phyloP scores from a whole-genome alignment of 345 rosid species.

The Arabis alpina region DNA sequence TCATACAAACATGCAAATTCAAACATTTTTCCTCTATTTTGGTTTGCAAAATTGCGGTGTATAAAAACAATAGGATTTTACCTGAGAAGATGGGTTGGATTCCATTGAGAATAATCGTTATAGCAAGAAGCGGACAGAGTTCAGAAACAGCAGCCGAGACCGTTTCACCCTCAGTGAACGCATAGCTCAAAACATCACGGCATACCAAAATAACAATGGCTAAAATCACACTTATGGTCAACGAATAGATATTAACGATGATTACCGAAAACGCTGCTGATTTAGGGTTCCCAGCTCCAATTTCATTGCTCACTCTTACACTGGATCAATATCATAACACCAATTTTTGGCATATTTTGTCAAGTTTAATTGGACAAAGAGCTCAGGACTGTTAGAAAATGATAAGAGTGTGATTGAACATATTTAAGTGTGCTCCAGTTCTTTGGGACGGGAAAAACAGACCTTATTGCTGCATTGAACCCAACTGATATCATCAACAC shows the following conservation, averaged over 20 bases:
- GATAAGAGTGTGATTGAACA: background rate
- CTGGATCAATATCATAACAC: constrained; percentile 40
- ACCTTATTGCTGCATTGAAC: constrained; percentile 71
- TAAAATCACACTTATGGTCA: constrained; percentile 47
- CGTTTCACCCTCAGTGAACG: constrained; percentile 62
- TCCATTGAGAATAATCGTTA: constrained; percentile 68
- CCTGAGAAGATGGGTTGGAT: constrained; percentile 79
- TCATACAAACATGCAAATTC: too few species aligned
- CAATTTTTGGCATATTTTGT: background rate
- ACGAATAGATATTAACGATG: constrained; percentile 51
- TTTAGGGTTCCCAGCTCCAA: constrained; percentile 77
- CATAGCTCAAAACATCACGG: constrained; percentile 59
- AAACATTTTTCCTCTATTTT: too few species aligned
- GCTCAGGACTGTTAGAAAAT: background rate
- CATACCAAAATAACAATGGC: constrained; percentile 44
- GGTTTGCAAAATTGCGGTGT: background rate
- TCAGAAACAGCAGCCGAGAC: constrained; percentile 74
- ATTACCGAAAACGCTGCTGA: constrained; percentile 67
- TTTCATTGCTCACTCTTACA: constrained; percentile 82
- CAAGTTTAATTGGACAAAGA: background rate
- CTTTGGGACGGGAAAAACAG: too few species aligned
- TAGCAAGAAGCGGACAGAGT: constrained; percentile 65
- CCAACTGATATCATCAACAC: constrained; percentile 67
- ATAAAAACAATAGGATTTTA: constrained; percentile 12
- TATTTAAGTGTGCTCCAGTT: too few species aligned